Conservation (phyloP, 371 early-diverging fungal genomes). For the Mortierella sp. region DNA sequence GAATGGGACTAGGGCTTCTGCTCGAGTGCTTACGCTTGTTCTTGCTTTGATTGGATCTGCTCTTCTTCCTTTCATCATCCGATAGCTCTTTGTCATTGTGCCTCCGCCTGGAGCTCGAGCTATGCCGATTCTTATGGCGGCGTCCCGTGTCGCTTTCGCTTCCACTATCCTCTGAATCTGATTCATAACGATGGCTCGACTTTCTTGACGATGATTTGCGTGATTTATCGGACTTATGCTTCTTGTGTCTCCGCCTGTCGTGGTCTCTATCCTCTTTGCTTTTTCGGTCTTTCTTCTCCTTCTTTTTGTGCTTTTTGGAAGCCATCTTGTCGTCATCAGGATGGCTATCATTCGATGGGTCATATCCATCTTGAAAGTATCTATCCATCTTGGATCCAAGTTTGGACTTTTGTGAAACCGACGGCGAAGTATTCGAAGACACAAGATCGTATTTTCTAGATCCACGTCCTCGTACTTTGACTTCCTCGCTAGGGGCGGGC, state of each 20-base stretch:
- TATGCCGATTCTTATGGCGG: neutral
- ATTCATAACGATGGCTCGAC: slow-evolving; percentile 10
- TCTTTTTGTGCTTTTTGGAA: slow-evolving; percentile 44
- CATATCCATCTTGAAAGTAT: slow-evolving; percentile 76
- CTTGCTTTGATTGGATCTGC: neutral
- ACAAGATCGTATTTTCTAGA: slow-evolving; percentile 10
- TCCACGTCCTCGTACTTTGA: slow-evolving; percentile 31
- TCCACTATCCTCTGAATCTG: slow-evolving; percentile 13
- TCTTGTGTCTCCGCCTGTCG: slow-evolving; percentile 34
- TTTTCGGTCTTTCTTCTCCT: slow-evolving; percentile 54
- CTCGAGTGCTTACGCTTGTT: slow-evolving; percentile 1
- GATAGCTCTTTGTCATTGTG: slow-evolving; percentile 1
- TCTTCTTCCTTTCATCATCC: slow-evolving; percentile 2
- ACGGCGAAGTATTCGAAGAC: neutral
- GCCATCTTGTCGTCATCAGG: slow-evolving; percentile 59
- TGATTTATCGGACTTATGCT: slow-evolving; percentile 36
- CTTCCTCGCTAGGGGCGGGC: neutral
- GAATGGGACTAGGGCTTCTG: slow-evolving; percentile 11
- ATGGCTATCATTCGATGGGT: slow-evolving; percentile 74
- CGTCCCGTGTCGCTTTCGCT: neutral
- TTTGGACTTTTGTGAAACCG: slow-evolving; percentile 21
- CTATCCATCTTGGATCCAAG: slow-evolving; percentile 76
- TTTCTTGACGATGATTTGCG: slow-evolving; percentile 10
- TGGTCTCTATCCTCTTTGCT: slow-evolving; percentile 49
- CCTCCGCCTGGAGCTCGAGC: slow-evolving; percentile 14